These are phyloP conservation scores for Brassica rapa DNA, from an alignment of 345 rosid genomes.

Conservation along the genomic window DNA sequence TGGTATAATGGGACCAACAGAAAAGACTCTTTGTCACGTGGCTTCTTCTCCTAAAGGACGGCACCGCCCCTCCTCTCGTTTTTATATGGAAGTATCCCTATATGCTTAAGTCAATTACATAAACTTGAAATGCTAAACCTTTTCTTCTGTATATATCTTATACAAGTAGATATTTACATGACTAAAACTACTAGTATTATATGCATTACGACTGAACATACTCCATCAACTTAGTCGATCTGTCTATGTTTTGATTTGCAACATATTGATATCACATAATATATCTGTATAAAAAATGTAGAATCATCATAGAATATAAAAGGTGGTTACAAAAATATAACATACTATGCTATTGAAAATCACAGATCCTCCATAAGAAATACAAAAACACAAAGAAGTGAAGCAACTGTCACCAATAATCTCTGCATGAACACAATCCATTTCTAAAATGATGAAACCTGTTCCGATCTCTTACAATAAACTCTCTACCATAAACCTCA, in stretches of 20 bases:
- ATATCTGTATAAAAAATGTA: neutral
- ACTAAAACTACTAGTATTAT: neutral
- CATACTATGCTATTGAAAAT: neutral
- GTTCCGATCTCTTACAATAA: constrained; percentile 72
- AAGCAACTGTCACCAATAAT: constrained; percentile 55
- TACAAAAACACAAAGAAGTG: constrained; percentile 2
- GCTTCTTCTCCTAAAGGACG: constrained; percentile 36
- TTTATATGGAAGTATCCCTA: neutral
- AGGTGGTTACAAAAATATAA: neutral
- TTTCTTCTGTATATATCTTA: too few species aligned
- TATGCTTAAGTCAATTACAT: neutral
- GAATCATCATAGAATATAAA: neutral
- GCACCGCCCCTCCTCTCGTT: constrained; percentile 40
- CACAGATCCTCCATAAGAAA: constrained; percentile 1
- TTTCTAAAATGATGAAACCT: constrained; percentile 74
- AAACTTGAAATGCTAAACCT: too few species aligned
- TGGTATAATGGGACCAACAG: constrained; percentile 36
- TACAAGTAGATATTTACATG: neutral
- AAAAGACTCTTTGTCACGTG: constrained; percentile 25
- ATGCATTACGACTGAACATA: neutral
- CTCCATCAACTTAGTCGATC: neutral
- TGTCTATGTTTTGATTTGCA: neutral
- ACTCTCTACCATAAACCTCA: constrained; percentile 56
- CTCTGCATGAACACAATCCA: constrained; percentile 73
- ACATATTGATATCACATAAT: neutral